Conservation (phyloP, 2,329 filamentous ascomycete species). For the Fusarium decemcellulare region DNA sequence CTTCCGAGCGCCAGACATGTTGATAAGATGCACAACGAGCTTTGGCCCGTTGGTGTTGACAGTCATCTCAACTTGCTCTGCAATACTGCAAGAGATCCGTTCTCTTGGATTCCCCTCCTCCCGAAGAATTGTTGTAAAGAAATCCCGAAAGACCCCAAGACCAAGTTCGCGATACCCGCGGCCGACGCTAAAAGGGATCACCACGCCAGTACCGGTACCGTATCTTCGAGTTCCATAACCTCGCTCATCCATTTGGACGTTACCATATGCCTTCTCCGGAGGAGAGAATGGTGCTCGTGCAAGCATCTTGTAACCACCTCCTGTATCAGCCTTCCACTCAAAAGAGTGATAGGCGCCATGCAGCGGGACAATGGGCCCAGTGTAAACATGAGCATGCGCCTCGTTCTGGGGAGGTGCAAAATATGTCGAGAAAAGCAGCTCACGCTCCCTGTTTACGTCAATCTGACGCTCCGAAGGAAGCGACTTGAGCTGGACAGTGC, state of each 20-base stretch:
- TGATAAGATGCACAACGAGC: not conserved
- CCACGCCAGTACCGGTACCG: not conserved
- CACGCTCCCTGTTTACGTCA: not conserved
- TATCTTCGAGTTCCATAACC: not conserved
- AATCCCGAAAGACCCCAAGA: not conserved
- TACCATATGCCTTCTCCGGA: constrained; percentile 1
- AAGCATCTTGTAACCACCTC: not conserved
- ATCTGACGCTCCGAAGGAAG: not conserved
- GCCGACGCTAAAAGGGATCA: not conserved
- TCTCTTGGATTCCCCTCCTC: not conserved
- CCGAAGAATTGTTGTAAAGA: not conserved
- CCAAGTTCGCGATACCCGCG: not conserved
- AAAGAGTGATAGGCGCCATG: not conserved
- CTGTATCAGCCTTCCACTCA: not conserved
- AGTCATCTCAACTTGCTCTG: constrained; percentile 4
- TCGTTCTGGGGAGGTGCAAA: not conserved
- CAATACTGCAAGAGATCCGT: not conserved
- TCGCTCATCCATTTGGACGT: not conserved
- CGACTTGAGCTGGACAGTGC: not conserved
- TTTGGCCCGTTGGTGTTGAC: not conserved
- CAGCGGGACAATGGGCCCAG: not conserved
- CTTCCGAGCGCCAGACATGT: not conserved
- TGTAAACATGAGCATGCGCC: not conserved
- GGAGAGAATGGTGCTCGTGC: not conserved
- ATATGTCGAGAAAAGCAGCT: not conserved